These are phyloP conservation scores for Stipa capillata DNA, from an alignment of 176 grass and related monocot genomes.

Conservation along the genomic window DNA sequence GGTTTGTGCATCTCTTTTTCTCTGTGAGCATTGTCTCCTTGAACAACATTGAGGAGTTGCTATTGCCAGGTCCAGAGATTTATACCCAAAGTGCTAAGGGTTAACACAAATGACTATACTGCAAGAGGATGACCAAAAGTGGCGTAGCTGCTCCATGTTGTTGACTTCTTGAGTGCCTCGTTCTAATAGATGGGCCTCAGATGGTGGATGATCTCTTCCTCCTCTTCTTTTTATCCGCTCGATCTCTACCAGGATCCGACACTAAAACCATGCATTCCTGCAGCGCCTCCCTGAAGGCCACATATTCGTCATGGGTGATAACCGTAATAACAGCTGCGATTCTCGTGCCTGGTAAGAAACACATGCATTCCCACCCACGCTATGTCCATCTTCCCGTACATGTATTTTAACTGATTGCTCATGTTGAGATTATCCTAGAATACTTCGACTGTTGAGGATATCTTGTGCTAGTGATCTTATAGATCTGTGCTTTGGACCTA, in stretches of 20 bases:
- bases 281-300: slow-evolving; percentile 45
- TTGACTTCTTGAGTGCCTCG: slow-evolving; percentile 50
- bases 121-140: slow-evolving; percentile 28
- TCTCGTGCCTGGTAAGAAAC: slow-evolving; percentile 41
- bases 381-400: not conserved
- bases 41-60: slow-evolving; percentile 61
- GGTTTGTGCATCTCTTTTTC: slow-evolving; percentile 28
- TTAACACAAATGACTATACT: slow-evolving; percentile 19
- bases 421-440: not conserved
- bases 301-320: slow-evolving; percentile 45
- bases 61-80: slow-evolving; percentile 54
- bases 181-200: slow-evolving; percentile 33
- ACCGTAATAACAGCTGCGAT: slow-evolving; percentile 43
- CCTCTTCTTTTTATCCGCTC: not conserved
- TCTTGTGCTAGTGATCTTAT: not conserved
- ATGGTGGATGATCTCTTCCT: slow-evolving; percentile 52
- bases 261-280: slow-evolving; percentile 17
- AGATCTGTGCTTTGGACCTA: not conserved
- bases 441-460: not conserved
- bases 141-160: slow-evolving; percentile 54
- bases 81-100: slow-evolving; percentile 4
- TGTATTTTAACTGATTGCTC: not conserved
- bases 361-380: not conserved
- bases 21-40: slow-evolving; percentile 41
- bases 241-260: not conserved